Conservation (phyloP, 2,329 filamentous ascomycete species). For the Ophiostoma sp. region DNA sequence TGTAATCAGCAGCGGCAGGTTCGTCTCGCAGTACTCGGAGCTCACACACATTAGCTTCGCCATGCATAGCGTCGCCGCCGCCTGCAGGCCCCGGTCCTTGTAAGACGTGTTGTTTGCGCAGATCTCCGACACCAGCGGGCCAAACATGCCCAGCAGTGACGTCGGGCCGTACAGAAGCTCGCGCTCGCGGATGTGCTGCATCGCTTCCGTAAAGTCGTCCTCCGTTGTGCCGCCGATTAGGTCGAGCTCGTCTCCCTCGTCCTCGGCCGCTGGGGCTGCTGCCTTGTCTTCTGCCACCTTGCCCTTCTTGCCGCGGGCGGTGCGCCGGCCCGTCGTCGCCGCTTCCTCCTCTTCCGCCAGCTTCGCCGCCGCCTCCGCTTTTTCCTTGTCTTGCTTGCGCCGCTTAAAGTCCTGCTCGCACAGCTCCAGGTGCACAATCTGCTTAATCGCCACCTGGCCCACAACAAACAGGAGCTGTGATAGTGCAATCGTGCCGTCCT, state of each 20-base stretch:
- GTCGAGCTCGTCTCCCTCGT: conserved; percentile 83
- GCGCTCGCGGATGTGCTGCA: conserved; percentile 76
- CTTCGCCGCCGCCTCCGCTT: conserved; percentile 39
- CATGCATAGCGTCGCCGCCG: conserved; percentile 86
- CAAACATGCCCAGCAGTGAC: conserved; percentile 84
- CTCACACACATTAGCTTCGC: conserved; percentile 99
- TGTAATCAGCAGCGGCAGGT: conserved; percentile 88
- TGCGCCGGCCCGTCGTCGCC: background rate
- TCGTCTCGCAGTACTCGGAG: conserved; percentile 89
- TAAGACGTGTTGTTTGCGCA: conserved; percentile 93
- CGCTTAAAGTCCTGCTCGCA: conserved; percentile 98
- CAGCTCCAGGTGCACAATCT: conserved; percentile 96
- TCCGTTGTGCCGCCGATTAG: conserved; percentile 95
- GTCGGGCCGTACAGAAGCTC: conserved; percentile 77
- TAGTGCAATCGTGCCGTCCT: conserved; percentile 67
- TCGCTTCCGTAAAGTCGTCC: conserved; percentile 84
- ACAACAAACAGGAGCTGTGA: conserved; percentile 93
- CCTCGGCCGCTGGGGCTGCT: conserved; percentile 31
- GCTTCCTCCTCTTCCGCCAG: conserved; percentile 28
- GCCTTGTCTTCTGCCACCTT: conserved; percentile 4
- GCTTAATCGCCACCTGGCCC: conserved; percentile 95
- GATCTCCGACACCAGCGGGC: conserved; percentile 85
- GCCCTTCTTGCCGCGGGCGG: conserved; percentile 33
- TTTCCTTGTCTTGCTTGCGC: conserved; percentile 76
- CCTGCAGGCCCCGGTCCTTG: conserved; percentile 82